These are phyloP conservation scores for Cutaneotrichosporon arboriforme DNA, from an alignment of 1,284 basidiomycete species.

Conservation along the genomic window DNA sequence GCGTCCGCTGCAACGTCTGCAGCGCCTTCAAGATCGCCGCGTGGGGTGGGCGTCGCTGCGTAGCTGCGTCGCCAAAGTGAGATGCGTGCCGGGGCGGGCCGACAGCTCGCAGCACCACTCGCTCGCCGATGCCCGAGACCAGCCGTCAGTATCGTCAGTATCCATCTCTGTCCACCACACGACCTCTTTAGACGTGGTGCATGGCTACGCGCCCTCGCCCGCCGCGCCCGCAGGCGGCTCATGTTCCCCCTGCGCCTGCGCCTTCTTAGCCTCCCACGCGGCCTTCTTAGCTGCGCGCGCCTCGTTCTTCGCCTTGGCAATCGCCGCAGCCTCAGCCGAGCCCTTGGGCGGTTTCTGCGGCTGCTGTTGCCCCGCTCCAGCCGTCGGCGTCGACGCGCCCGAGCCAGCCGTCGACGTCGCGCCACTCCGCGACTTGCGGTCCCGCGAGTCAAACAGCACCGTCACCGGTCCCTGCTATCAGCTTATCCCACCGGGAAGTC, in stretches of 20 bases:
- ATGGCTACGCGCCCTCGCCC: neutral
- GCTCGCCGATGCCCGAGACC: no score
- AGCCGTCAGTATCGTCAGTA: no score
- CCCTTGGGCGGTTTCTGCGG: slow-evolving; percentile 2
- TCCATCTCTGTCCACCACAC: no score
- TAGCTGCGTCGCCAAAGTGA: no score
- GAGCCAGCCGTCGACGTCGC: neutral
- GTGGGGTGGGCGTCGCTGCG: no score
- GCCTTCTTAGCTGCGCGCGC: slow-evolving; percentile 16
- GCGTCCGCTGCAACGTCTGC: no score
- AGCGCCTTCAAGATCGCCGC: no score
- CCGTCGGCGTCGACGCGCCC: slow-evolving; percentile 12
- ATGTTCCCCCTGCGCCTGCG: neutral
- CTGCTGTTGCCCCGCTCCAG: neutral
- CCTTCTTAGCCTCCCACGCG: slow-evolving; percentile 11
- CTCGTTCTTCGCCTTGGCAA: slow-evolving; percentile 13
- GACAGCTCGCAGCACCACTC: no score
- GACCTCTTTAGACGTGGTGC: no score
- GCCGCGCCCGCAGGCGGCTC: neutral
- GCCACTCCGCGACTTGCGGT: slow-evolving; percentile 7
- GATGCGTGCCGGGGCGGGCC: no score
- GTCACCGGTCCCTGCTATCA: slow-evolving; percentile 67
- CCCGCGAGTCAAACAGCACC: slow-evolving; percentile 60
- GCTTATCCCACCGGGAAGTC: slow-evolving; percentile 1
- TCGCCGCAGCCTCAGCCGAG: slow-evolving; percentile 5